phyloP scores from a whole-genome alignment of 129 eudicot species.

The Flaveria robusta region DNA sequence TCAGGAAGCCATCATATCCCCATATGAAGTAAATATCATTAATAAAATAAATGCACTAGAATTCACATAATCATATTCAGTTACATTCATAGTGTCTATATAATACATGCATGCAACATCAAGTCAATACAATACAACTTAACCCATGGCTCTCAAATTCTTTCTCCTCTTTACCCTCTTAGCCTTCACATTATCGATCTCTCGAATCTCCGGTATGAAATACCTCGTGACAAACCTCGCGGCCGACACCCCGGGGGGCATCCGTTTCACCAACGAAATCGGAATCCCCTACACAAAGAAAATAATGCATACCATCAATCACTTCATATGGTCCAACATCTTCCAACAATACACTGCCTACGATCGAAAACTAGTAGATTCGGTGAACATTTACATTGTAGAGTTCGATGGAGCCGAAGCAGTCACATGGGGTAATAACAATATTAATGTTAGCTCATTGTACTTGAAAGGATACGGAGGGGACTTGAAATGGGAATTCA shows the following conservation, averaged over 20 bases:
- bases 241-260: constrained; percentile 20
- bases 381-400: not conserved
- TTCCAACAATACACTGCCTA: constrained; percentile 17
- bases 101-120: not conserved
- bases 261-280: constrained; percentile 15
- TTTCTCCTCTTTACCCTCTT: not conserved
- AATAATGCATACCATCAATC: not conserved
- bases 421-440: not conserved
- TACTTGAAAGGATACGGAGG: not conserved
- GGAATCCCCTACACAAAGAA: constrained; percentile 26
- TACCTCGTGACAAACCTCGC: constrained; percentile 11
- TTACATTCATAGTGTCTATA: too few species aligned
- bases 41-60: not conserved
- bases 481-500: constrained; percentile 19
- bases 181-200: constrained; percentile 2
- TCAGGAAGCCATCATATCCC: not conserved
- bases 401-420: constrained; percentile 13
- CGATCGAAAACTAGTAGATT: constrained; percentile 1
- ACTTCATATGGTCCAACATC: constrained; percentile 25
- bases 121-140: not conserved
- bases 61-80: not conserved
- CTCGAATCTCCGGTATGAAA: constrained; percentile 2
- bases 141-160: not conserved
- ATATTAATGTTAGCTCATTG: constrained; percentile 17
- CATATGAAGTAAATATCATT: not conserved